A percentile compares a stretch with the other conserved stretches of the same genome.
Conservation (phyloP, 441 rosid genomes). For the Sinapis alba region DNA sequence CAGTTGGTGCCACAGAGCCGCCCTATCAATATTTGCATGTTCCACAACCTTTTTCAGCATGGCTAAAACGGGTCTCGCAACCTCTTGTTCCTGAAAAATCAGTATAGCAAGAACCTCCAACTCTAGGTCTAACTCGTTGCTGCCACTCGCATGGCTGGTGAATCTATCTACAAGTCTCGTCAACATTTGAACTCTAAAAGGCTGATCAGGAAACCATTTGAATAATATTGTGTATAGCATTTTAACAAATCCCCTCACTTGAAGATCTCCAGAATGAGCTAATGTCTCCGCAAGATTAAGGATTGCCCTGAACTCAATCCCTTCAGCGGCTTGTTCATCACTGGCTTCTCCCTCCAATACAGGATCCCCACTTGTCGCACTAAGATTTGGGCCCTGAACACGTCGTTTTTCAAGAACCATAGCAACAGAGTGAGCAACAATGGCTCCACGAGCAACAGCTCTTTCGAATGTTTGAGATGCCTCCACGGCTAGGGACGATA, state of each 20-base stretch:
- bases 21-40: constrained; percentile 92
- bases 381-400: constrained; percentile 56
- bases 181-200: constrained; percentile 77
- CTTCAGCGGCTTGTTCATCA: constrained; percentile 67
- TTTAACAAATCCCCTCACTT: constrained; percentile 86
- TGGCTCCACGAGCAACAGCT: constrained; percentile 86
- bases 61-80: constrained; percentile 70
- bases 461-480: constrained; percentile 94
- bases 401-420: constrained; percentile 87
- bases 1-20: constrained; percentile 97
- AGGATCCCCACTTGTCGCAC: constrained; percentile 56
- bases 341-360: constrained; percentile 62
- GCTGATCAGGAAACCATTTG: constrained; percentile 87
- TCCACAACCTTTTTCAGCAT: constrained; percentile 94
- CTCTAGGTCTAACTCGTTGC: constrained; percentile 69
- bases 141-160: constrained; percentile 65
- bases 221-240: constrained; percentile 79
- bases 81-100: constrained; percentile 86
- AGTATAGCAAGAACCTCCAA: constrained; percentile 84
- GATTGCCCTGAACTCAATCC: constrained; percentile 72
- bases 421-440: constrained; percentile 73
- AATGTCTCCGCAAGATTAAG: constrained; percentile 98
- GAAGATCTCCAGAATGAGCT: constrained; percentile 72
- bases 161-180: constrained; percentile 90
- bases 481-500: constrained; percentile 84